Evolutionary conservation across 176 grass and related monocot species (phyloP), one percentile per base, ranked within the genome.

Genomic region (Oryza glaberrima): DNA sequence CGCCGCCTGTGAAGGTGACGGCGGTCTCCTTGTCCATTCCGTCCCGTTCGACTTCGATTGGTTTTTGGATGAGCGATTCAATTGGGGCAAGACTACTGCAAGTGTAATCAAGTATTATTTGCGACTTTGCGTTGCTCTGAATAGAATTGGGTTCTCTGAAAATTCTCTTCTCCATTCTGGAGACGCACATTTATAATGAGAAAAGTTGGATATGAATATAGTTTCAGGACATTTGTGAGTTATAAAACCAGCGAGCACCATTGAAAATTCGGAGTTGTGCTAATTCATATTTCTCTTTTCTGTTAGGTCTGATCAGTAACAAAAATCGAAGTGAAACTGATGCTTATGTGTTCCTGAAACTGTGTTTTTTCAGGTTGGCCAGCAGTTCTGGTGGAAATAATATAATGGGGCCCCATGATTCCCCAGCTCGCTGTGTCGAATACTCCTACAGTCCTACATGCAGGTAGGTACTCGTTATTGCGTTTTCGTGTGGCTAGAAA

Each of bases 401-500:
- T 79, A 88, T 82, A 70, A 65, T 90, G 84, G 92, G 90, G 75
- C 82, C 51, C 12, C 90, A 92, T 86, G 90, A 81, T 80, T 84
- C 67, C 76, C 69, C 90, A 79, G 93, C 92, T 72, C 60, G 63
- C n/a, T 94, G 85, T 79, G 81, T 94, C 66, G 90, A 94, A 78
- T 94, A 92, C 49, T 94, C 93, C 67, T 32, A 32, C 30, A 32
- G 30, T 32, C 30, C 30, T 32, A 32, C 36, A 82, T 72, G 46
- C 84, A 85, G 86, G 89, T 94, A 85, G 86, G 89, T 94, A 85
- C 28, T 25, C 78, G 51, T 46, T 36, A 38, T 35, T 70, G 35
- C 22, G 14, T 49, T 19, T 48, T 74, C 35, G 3, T 28, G 2
- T 58, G 19, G 54, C 9, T 7, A 44, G 20, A 20, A 20, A 80